Conservation (phyloP, 2,329 filamentous ascomycete genomes). For the Aspergillus pseudoterreus region DNA sequence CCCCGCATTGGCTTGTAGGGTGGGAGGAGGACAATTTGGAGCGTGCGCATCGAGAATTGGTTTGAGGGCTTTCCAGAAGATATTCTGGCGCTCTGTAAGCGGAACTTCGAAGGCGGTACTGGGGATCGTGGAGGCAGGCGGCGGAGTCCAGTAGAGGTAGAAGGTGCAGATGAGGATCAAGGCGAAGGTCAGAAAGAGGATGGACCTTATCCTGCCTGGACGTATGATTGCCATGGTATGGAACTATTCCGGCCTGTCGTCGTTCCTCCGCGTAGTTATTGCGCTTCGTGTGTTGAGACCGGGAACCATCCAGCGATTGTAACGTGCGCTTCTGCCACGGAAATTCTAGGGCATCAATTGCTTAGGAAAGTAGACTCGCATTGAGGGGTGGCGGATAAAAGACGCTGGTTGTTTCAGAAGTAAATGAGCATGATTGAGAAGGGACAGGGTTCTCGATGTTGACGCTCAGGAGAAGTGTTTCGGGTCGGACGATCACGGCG, state of each 20-base stretch:
- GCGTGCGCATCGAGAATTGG: constrained; percentile 31
- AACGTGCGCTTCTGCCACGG: no score
- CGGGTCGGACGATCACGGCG: background rate
- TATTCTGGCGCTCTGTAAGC: constrained; percentile 32
- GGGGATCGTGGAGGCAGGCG: constrained; percentile 29
- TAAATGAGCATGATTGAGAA: background rate
- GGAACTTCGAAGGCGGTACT: constrained; percentile 33
- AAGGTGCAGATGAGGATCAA: constrained; percentile 31
- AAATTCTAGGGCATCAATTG: background rate
- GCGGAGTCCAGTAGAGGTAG: constrained; percentile 36
- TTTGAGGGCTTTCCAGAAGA: constrained; percentile 35
- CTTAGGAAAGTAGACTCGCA: background rate
- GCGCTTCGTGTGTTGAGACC: no score
- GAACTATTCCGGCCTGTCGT: background rate
- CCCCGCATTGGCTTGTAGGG: constrained; percentile 19
- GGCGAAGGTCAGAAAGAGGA: constrained; percentile 26
- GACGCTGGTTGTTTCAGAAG: background rate
- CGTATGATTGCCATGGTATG: constrained; percentile 24
- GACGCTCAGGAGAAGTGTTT: background rate
- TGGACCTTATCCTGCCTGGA: constrained; percentile 25
- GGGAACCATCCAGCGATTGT: no score
- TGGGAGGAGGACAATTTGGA: constrained; percentile 28
- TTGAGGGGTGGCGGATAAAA: background rate
- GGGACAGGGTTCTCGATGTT: background rate
- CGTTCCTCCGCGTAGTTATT: no score